Evolutionary conservation across 2,329 filamentous ascomycete species (phyloP), one percentile per base, ranked within the genome.

Genomic region (Sporothrix humicola): DNA sequence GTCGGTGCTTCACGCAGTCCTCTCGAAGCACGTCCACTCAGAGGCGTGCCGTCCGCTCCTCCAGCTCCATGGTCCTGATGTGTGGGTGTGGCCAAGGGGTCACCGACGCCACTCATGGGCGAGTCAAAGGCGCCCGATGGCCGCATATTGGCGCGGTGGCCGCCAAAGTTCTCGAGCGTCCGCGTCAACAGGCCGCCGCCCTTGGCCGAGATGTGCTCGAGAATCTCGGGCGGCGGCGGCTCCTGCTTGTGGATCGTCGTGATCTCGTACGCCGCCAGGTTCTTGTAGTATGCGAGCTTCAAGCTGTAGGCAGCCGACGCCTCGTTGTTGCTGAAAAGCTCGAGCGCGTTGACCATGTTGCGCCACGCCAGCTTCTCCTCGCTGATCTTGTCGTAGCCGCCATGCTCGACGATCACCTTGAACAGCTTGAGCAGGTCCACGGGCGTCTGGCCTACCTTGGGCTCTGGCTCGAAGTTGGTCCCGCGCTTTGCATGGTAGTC

Each of bases 251-350:
- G 92, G 58, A 94, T 83, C 12, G 90, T 91, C 65, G 89, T 89
- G 79, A 97, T 96, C 82, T 97, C 94, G 82, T 92, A 97, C 1
- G 94, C 94, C 13, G 92, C 92, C 61, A 97, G 87, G 78, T 95
- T 94, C 81, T 94, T 95, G 85, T 97, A 97, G 84, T 96, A 97
- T 76, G 92, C 90, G 73, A 92, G 92, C 83, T 97, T 97, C 73
- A 97, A 85, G 74, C 92, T 88, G 82, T 97, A 97, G 15, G 93
- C 94, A 74, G 94, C 90, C n/a, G 93, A 93, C 7, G 93, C 87
- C 76, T 93, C 90, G 79, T 95, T 94, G 78, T 88, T 87, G 73
- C 90, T 90, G 79, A 90, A 90, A 76, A 95, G 88, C 69, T 93
- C 89, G 73, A 97, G 91, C 78, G 94, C 91, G 71, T 90, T 87